Evolutionary conservation across 352 stramenopile species (phyloP), one percentile per base, ranked within the genome.

Genomic region (Phytophthora sp.): DNA sequence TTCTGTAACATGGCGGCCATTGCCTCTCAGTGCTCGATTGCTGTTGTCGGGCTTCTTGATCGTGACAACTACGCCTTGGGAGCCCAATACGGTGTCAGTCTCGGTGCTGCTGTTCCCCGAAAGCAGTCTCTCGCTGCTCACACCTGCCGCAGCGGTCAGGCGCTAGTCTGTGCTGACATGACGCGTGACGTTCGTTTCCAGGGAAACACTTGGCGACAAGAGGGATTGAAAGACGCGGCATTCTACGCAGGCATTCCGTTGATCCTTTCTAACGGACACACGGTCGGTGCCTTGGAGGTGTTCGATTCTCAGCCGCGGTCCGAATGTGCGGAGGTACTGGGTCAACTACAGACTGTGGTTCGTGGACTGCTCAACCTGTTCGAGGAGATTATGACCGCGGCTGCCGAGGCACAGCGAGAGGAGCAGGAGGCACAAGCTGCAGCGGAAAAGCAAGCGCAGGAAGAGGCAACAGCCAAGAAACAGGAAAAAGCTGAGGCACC

Each of bases 221-320:
- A 90, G 31, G 32, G 55, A 32, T 57, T 88, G 4, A 70, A 74
- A 23, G 67, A 58, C 20, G 65, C 79, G 9, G 58, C 54, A 1
- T 95, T 96, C 38, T 95, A 96, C 50, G 87, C 84, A 1, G 89
- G 86, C 12, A 94, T 94, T 34, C 89, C 89, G 18, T 39, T 96
- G 17, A 76, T 80, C 30, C 76, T 95, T 8, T 77, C 74, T 21
- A 90, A 86, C 23, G 84, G 84, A 27, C 75, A 88, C 56, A 84
- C 84, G 17, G 72, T 95, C 27, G 87, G 87, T 18, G 67, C 72
- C 4, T 66, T 95, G 24, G 87, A 95, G 44, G 82, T 95, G 2
- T 89, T 87, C 48, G 84, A 92, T 49, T 31, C 26, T 17, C 70
- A 72, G 12, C 57, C 74, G 4, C 82, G 84, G 5, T 84, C 69